Percentiles rank a stretch among this genome's conserved stretches.
Evolutionary conservation across 768 basidiomycete species (phyloP).

Genomic region (Tulasnella sp.): DNA sequence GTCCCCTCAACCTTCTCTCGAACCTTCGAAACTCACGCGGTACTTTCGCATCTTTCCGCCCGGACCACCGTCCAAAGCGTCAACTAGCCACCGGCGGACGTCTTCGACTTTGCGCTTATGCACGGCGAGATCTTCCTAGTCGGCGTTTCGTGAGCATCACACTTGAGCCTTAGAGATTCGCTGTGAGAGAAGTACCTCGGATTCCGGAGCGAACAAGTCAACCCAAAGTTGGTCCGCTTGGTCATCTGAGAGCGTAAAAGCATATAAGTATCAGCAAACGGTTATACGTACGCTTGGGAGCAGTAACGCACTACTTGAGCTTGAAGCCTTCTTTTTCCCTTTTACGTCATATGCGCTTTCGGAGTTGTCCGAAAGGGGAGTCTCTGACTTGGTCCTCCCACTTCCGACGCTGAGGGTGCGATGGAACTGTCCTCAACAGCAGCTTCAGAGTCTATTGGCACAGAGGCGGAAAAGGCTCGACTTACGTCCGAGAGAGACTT

Average conservation of each 20-base stretch:
- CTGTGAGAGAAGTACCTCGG: background rate
- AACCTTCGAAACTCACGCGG: no score
- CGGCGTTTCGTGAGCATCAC: background rate
- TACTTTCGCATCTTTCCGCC: constrained; percentile 53
- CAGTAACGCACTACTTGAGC: no score
- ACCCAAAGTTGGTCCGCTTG: constrained; percentile 7
- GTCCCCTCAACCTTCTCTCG: no score
- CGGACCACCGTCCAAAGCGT: constrained; percentile 59
- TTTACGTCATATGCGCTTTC: background rate
- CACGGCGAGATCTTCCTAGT: constrained; percentile 61
- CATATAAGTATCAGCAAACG: no score
- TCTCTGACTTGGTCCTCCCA: background rate
- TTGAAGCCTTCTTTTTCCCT: background rate
- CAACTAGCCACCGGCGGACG: constrained; percentile 59
- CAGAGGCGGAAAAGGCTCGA: no score
- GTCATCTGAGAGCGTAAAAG: background rate
- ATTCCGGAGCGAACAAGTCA: background rate
- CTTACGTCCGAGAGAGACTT: background rate
- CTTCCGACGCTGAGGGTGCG: background rate
- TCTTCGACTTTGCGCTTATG: constrained; percentile 71
- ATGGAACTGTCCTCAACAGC: background rate
- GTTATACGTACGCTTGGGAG: no score
- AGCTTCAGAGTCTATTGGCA: no score
- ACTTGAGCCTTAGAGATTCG: background rate
- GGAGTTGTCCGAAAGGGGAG: background rate